These are phyloP conservation scores for Kodamaea alishanica DNA, from an alignment of 1,139 yeast genomes.

Conservation along the genomic window DNA sequence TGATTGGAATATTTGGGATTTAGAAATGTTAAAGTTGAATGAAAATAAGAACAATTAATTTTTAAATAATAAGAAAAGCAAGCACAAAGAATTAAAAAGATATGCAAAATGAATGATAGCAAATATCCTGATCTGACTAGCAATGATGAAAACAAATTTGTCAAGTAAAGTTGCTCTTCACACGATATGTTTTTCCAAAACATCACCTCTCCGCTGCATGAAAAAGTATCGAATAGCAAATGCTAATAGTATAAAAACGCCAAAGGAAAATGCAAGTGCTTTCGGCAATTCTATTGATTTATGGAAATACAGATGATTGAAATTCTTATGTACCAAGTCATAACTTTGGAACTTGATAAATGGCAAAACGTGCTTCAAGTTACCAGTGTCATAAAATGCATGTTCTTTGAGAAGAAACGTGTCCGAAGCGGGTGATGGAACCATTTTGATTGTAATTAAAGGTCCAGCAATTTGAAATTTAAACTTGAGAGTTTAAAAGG, in stretches of 20 bases:
- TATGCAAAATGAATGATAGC: too few species aligned
- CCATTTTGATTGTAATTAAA: constrained; percentile 7
- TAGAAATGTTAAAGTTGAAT: constrained; percentile 30
- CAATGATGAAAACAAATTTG: too few species aligned
- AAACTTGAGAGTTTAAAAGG: too few species aligned
- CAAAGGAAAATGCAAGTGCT: too few species aligned
- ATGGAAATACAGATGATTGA: constrained; percentile 8
- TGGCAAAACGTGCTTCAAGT: constrained; percentile 17
- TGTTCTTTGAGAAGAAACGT: constrained; percentile 25
- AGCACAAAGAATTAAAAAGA: not conserved
- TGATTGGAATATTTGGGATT: constrained; percentile 51
- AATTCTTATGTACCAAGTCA: constrained; percentile 9
- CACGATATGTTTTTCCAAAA: too few species aligned
- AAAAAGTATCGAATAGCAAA: too few species aligned
- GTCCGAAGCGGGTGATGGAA: constrained; percentile 23
- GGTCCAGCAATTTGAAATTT: too few species aligned
- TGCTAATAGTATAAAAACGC: too few species aligned
- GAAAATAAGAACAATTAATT: constrained; percentile 11
- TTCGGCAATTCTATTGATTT: not conserved
- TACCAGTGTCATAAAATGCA: constrained; percentile 27
- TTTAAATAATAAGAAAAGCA: not conserved
- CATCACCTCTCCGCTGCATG: too few species aligned
- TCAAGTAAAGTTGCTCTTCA: too few species aligned
- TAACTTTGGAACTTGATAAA: constrained; percentile 18
- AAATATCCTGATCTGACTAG: too few species aligned